These are phyloP conservation scores for Cyclotella sp. DNA, from an alignment of 108 stramenopile genomes.

Conservation along the genomic window DNA sequence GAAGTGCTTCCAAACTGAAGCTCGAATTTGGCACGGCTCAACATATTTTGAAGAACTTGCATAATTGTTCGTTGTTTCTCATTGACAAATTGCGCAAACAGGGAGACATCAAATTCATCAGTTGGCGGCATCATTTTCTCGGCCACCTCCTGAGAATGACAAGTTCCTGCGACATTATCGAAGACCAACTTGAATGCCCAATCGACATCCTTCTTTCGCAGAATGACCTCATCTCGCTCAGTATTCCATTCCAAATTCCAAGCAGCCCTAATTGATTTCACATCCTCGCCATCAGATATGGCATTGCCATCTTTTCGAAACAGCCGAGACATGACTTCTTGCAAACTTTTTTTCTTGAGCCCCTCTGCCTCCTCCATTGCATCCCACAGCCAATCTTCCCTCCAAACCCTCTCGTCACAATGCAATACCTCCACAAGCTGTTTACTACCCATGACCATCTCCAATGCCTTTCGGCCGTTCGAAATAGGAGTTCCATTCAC, in stretches of 20 bases:
- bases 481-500: slow-evolving; percentile 40
- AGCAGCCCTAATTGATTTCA: slow-evolving; percentile 9
- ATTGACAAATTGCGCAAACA: slow-evolving; percentile 33
- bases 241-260: slow-evolving; percentile 32
- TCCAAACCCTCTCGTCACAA: slow-evolving; percentile 42
- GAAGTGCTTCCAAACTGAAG: slow-evolving; percentile 4
- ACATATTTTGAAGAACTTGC: slow-evolving; percentile 40
- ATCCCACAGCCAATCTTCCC: slow-evolving; percentile 37
- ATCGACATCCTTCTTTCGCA: slow-evolving; percentile 8
- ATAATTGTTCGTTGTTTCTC: slow-evolving; percentile 34
- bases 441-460: slow-evolving; percentile 40
- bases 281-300: slow-evolving; percentile 13
- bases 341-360: not conserved
- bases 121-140: slow-evolving; percentile 40
- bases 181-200: slow-evolving; percentile 38
- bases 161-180: slow-evolving; percentile 36
- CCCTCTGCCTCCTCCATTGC: slow-evolving; percentile 18
- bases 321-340: slow-evolving; percentile 7
- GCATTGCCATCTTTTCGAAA: slow-evolving; percentile 19
- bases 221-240: slow-evolving; percentile 19
- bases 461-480: slow-evolving; percentile 30
- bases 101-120: slow-evolving; percentile 38
- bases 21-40: slow-evolving; percentile 33
- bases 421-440: slow-evolving; percentile 41
- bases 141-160: slow-evolving; percentile 28